These are phyloP conservation scores for Tolypocladium tundrense DNA, from an alignment of 2,329 filamentous ascomycete genomes.

Conservation along the genomic window DNA sequence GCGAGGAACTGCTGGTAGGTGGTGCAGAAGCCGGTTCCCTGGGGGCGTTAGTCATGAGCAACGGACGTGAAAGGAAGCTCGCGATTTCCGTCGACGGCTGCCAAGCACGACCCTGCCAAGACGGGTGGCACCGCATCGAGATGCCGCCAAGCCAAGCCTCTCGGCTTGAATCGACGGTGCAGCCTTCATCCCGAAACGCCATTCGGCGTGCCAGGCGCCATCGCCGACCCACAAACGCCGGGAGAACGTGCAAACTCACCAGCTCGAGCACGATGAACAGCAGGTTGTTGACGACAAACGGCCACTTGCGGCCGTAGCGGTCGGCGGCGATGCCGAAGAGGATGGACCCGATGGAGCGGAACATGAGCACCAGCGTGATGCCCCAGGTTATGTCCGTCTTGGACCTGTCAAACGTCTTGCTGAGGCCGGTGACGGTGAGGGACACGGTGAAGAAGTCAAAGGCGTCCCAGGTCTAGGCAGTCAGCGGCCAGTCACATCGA, in stretches of 20 bases:
- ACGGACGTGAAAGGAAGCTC: no score
- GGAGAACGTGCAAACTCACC: constrained; percentile 28
- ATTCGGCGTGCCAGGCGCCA: neutral
- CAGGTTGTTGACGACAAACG: constrained; percentile 65
- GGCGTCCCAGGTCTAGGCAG: constrained; percentile 46
- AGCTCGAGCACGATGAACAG: constrained; percentile 64
- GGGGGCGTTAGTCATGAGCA: no score
- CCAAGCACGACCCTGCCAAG: constrained; percentile 3
- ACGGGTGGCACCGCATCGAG: constrained; percentile 4
- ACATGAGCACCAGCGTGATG: constrained; percentile 53
- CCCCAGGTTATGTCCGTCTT: constrained; percentile 54
- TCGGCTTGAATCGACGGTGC: no score
- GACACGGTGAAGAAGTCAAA: constrained; percentile 60
- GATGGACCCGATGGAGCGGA: constrained; percentile 45
- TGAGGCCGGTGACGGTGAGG: constrained; percentile 44
- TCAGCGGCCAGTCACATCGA: neutral
- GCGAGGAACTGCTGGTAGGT: constrained; percentile 65
- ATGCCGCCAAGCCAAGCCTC: neutral
- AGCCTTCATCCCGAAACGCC: no score
- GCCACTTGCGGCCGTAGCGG: constrained; percentile 55
- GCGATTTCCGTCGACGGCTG: no score
- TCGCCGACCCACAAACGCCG: neutral
- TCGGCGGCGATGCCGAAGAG: constrained; percentile 45
- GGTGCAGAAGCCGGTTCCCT: constrained; percentile 56
- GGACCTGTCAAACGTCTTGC: constrained; percentile 38